These are phyloP conservation scores for Pilaira anomala DNA, from an alignment of 192 early-diverging fungal genomes.

Conservation along the genomic window DNA sequence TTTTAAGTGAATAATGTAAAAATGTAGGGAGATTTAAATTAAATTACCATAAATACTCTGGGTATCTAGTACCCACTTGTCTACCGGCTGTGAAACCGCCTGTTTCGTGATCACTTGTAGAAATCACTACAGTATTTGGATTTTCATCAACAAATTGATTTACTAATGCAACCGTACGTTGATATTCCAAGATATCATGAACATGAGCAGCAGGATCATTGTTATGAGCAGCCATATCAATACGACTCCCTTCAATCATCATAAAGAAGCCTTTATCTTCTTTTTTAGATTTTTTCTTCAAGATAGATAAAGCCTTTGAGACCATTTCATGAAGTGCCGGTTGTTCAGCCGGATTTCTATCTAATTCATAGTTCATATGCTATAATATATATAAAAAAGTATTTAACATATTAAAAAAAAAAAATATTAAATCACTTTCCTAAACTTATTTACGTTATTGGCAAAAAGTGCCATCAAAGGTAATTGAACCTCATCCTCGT, in stretches of 20 bases:
- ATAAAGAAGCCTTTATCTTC: constrained; percentile 47
- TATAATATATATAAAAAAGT: constrained; percentile 5
- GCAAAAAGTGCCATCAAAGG: constrained; percentile 51
- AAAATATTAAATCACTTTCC: too few species aligned
- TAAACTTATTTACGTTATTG: constrained; percentile 26
- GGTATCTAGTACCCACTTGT: constrained; percentile 31
- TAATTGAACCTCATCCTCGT: constrained; percentile 12
- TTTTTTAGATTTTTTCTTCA: constrained; percentile 22
- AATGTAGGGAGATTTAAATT: not conserved
- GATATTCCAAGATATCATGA: constrained; percentile 57
- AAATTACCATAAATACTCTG: constrained; percentile 51
- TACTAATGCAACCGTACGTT: constrained; percentile 46
- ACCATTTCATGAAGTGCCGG: constrained; percentile 56
- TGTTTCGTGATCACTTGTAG: constrained; percentile 64
- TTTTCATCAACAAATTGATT: constrained; percentile 43
- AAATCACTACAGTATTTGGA: constrained; percentile 50
- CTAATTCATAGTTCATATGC: constrained; percentile 55
- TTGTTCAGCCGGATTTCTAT: constrained; percentile 37
- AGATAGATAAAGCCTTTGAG: constrained; percentile 36
- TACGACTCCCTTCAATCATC: constrained; percentile 62
- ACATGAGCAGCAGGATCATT: constrained; percentile 60
- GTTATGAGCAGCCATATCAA: constrained; percentile 54
- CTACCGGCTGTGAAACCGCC: constrained; percentile 53
- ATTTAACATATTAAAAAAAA: not conserved
- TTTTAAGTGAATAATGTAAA: not conserved